Evolutionary conservation across 2,329 filamentous ascomycete genomes (phyloP), one percentile per base, ranked within the genome.

Genomic region (Mycocentrospora acerina): DNA sequence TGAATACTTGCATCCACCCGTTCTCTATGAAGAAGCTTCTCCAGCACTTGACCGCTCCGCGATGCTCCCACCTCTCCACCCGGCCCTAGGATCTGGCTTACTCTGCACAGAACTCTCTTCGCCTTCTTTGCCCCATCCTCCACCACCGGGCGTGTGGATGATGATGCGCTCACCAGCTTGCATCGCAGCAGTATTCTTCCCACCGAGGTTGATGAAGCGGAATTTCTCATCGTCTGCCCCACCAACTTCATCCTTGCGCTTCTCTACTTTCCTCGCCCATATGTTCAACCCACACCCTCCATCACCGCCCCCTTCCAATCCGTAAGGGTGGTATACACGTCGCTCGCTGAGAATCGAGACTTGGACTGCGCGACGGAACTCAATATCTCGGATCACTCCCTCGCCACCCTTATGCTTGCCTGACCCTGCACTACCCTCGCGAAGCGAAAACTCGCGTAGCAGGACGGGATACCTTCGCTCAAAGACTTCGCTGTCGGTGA

Each of bases 111-210:
- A 70, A 24, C 74, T 83, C 52, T 79, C 73, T 39, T 78, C 72
- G 0, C 82, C 85, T 0, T 74, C 70, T 26, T 67, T 68, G 0
- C 86, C 86, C 85, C 86, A 91, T 0, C 83, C 88, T 28, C 88
- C 88, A 37, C 88, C 88, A 19, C 88, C 88, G 3, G 88, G 88
- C 4, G 88, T 91, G 48, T 77, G 76, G 13, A 93, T 74, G 38
- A 91, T 86, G 57, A 91, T 89, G 6, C 86, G 73, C 60, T 93
- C 88, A 0, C 88, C 88, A 1, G 82, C 74, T 58, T 81, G 75
- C 85, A 91, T 90, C 10, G 78, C 76, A 10, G 86, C 86, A 17
- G 82, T 88, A 53, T 90, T 91, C 74, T 91, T 91, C 2, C 81
- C 85, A 1, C 86, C 86, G 26, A 90, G 62, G 56, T 87, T 90